phyloP scores from a whole-genome alignment of 2,329 filamentous ascomycete genomes.

The Scorias spongiosa region DNA sequence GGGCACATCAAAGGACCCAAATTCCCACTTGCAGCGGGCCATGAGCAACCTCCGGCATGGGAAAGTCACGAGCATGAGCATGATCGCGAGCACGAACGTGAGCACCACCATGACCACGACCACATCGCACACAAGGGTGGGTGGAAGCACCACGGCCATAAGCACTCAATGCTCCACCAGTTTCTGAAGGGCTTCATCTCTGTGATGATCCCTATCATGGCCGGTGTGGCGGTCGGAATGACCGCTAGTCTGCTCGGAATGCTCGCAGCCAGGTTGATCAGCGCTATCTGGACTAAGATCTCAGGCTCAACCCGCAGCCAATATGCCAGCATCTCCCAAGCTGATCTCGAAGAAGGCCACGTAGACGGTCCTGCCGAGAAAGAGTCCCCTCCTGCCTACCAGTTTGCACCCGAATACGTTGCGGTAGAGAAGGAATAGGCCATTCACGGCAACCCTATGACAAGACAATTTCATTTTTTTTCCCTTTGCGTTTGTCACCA shows the following conservation, averaged over 20 bases:
- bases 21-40: constrained; percentile 10
- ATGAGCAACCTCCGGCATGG: neutral
- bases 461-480: too few relatives aligned
- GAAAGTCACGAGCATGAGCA: neutral
- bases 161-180: constrained; percentile 26
- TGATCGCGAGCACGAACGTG: neutral
- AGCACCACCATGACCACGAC: constrained; percentile 6
- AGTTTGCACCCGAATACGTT: constrained; percentile 21
- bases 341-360: constrained; percentile 5
- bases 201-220: constrained; percentile 50
- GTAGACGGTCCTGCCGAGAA: neutral
- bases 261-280: constrained; percentile 46
- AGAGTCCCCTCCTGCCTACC: constrained; percentile 18
- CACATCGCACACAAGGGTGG: constrained; percentile 15
- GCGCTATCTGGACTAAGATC: constrained; percentile 43
- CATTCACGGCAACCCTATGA: neutral
- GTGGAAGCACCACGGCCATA: constrained; percentile 20
- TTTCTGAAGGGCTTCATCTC: constrained; percentile 42
- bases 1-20: constrained; percentile 9
- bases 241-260: constrained; percentile 53
- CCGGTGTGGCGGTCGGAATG: constrained; percentile 55
- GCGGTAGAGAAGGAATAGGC: constrained; percentile 7
- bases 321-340: constrained; percentile 14
- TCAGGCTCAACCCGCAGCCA: constrained; percentile 30
- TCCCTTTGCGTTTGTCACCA: too few relatives aligned